Evolutionary conservation across 495 filamentous ascomycete genomes (phyloP), one percentile per base, ranked within the genome.

Genomic region (Cercophora samala): DNA sequence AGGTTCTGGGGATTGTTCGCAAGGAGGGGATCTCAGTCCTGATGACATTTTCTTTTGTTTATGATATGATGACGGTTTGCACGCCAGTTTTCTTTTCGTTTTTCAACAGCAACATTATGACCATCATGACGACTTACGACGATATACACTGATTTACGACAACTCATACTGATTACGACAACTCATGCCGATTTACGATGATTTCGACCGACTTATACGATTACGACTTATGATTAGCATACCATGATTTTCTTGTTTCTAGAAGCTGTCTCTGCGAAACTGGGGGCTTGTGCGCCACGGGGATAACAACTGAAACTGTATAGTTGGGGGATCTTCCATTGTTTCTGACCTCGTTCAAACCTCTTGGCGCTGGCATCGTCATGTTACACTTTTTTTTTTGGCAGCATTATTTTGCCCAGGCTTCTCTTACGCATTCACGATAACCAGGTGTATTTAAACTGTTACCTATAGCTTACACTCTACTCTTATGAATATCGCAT

Each of bases 1-100:
- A 62, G 73, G 22, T 71, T 76, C 22, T 72, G 66, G 64, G 74
- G 74, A 1, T 37, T 73, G 11, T 78, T 78, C 61, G 60, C 68
- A 3, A 65, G 73, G 42, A 72, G 64, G 26, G 65, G 55, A 42
- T 60, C 65, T 26, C 19, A 25, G 26, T 17, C 60, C 15, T 60
- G 5, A 59, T 59, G 24, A 60, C 29, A 1, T 24, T 26, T 32
- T 32, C n/a, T 46, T 46, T 46, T 46, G 37, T 46, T 46, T 46
- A 46, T 17, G 5, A 11, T 11, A 13, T 46, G 8, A 46, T 46
- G 5, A 32, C 29, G 29, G 8, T 32, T 32, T 32, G 3, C 29
- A 32, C 8, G 29, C 3, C n/a, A n/a, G n/a, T n/a, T n/a, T n/a
- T n/a, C n/a, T n/a, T n/a, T n/a, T n/a, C n/a, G n/a, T n/a, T n/a